Evolutionary conservation across 371 early-diverging fungal genomes (phyloP).

Genomic region (Mortierella sp.): DNA sequence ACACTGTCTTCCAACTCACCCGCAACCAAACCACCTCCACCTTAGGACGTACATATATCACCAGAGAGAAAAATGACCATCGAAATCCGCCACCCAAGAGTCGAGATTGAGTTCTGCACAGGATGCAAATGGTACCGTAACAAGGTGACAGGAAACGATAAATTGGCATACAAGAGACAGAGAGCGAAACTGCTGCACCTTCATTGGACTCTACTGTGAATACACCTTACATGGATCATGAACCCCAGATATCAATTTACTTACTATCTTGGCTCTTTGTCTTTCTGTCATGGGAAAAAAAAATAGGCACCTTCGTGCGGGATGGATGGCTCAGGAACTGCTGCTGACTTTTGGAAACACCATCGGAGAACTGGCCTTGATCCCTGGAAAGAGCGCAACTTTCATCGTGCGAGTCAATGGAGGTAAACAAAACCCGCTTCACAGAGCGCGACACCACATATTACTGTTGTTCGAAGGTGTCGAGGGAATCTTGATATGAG

Average conservation of each 20-base stretch:
- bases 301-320: conserved; percentile 66
- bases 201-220: not conserved
- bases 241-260: not conserved
- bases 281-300: not conserved
- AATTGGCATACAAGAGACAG: not conserved
- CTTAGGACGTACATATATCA: not conserved
- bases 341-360: conserved; percentile 73
- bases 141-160: not conserved
- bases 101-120: conserved; percentile 69
- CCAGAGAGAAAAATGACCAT: conserved; percentile 25
- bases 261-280: not conserved
- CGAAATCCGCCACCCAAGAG: conserved; percentile 58
- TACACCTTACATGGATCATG: not conserved
- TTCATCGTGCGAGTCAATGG: conserved; percentile 73
- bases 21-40: not conserved
- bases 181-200: not conserved
- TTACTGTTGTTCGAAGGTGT: too few relatives aligned
- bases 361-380: conserved; percentile 76
- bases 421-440: conserved; percentile 45
- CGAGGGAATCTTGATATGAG: too few relatives aligned
- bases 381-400: conserved; percentile 73
- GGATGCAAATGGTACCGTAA: conserved; percentile 61
- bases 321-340: conserved; percentile 82
- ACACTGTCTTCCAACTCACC: not conserved
- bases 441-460: not conserved